Conservation (phyloP, 768 basidiomycete species). For the Mycena belliarum region DNA sequence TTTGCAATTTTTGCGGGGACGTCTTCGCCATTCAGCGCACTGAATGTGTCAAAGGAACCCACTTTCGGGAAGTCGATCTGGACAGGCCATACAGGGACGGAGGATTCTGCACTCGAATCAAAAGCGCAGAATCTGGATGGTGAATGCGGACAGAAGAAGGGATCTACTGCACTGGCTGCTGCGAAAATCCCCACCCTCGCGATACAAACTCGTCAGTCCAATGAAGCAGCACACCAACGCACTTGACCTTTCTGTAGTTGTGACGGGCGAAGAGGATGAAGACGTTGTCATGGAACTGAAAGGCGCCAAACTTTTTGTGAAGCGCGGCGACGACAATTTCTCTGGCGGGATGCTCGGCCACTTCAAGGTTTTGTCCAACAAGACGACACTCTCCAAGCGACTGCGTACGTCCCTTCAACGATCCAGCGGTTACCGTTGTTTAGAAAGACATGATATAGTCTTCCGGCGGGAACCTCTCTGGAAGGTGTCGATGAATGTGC, state of each 20-base stretch:
- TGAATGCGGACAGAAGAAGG: constrained; percentile 23
- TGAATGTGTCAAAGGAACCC: constrained; percentile 1
- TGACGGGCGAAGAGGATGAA: constrained; percentile 72
- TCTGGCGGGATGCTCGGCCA: constrained; percentile 62
- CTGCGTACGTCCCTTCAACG: constrained; percentile 42
- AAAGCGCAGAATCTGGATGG: background rate
- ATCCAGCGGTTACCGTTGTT: background rate
- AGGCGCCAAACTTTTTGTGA: constrained; percentile 60
- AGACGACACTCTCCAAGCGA: constrained; percentile 42
- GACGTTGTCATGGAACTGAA: constrained; percentile 56
- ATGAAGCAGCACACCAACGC: background rate
- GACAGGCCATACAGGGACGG: constrained; percentile 15
- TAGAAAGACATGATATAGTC: constrained; percentile 40
- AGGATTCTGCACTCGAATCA: constrained; percentile 16
- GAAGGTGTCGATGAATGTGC: constrained; percentile 70
- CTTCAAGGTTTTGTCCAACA: constrained; percentile 55
- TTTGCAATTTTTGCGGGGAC: constrained; percentile 36
- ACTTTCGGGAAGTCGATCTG: constrained; percentile 26
- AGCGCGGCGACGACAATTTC: constrained; percentile 57
- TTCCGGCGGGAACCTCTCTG: constrained; percentile 72
- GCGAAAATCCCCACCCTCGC: constrained; percentile 25
- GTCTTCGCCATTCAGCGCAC: constrained; percentile 32
- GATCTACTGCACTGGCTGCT: constrained; percentile 23
- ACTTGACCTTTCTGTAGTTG: constrained; percentile 27
- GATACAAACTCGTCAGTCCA: constrained; percentile 32